A percentile compares a stretch with the other conserved stretches of the same genome.
Conservation (phyloP, 164 flowering plant genomes). For the Vitis amurensis region DNA sequence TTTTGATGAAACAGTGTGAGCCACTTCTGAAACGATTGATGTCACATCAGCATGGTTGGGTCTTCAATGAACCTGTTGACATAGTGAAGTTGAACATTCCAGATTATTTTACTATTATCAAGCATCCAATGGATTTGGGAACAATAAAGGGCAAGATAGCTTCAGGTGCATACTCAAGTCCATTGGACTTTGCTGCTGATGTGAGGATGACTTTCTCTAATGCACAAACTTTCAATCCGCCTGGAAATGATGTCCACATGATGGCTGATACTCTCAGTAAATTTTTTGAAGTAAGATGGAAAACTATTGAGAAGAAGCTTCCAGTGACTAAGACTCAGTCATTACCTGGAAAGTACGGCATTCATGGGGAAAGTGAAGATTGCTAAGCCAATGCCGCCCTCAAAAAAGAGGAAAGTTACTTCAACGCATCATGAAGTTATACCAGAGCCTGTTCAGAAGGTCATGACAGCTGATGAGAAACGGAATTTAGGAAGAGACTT, state of each 20-base stretch:
- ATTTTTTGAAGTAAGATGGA: conserved; percentile 80
- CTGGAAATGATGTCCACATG: conserved; percentile 63
- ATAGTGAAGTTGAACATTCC: conserved; percentile 36
- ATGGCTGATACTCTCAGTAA: conserved; percentile 72
- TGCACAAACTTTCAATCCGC: conserved; percentile 81
- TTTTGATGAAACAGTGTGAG: conserved; percentile 39
- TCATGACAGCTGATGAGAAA: conserved; percentile 67
- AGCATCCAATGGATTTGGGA: conserved; percentile 67
- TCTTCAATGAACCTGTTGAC: conserved; percentile 51
- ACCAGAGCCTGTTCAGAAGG: conserved; percentile 35
- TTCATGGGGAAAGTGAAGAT: conserved; percentile 28
- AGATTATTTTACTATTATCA: conserved; percentile 44
- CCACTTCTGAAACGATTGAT: conserved; percentile 40
- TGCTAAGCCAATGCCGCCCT: conserved; percentile 30
- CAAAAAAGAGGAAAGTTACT: conserved; percentile 55
- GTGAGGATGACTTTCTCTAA: conserved; percentile 83
- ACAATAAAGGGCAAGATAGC: conserved; percentile 44
- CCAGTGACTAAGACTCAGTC: conserved; percentile 14
- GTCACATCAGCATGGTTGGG: conserved; percentile 49
- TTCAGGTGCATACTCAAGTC: conserved; percentile 51
- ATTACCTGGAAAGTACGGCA: conserved; percentile 22
- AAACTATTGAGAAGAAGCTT: conserved; percentile 68
- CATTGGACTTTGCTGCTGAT: conserved; percentile 64
- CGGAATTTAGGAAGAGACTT: conserved; percentile 53
- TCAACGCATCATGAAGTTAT: conserved; percentile 22